phyloP scores from a whole-genome alignment of 108 stramenopile species.

The Pinguiococcus pyrenoidosus region DNA sequence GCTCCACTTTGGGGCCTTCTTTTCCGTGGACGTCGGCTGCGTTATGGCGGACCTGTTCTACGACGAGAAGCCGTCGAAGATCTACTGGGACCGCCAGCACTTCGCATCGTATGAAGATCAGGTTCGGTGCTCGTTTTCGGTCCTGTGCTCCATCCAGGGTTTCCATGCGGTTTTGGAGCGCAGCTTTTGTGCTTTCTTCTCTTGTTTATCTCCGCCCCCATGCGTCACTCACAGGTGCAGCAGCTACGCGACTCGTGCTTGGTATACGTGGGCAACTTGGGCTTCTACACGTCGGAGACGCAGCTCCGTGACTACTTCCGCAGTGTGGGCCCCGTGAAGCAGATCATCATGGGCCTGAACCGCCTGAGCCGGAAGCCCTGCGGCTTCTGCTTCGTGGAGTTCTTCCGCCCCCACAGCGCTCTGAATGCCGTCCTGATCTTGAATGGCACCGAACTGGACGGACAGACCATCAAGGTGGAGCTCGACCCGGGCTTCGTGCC shows the following conservation, averaged over 20 bases:
- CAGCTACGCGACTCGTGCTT: too few relatives aligned
- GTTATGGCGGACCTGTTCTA: not conserved
- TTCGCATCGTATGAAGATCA: conserved; percentile 7
- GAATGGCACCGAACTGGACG: conserved; percentile 73
- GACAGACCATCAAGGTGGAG: conserved; percentile 77
- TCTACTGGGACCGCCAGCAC: conserved; percentile 8
- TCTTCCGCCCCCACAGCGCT: conserved; percentile 22
- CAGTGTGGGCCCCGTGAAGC: conserved; percentile 61
- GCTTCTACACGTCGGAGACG: conserved; percentile 70
- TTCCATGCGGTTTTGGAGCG: too few relatives aligned
- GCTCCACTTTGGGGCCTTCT: too few relatives aligned
- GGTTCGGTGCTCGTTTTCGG: not conserved
- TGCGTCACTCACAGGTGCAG: too few relatives aligned
- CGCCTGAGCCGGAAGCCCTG: conserved; percentile 63
- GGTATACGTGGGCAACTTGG: conserved; percentile 86
- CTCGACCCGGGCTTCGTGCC: conserved; percentile 82
- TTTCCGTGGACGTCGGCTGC: too few relatives aligned
- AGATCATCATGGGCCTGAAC: conserved; percentile 83
- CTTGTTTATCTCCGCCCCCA: too few relatives aligned
- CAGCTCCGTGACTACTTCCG: conserved; percentile 67
- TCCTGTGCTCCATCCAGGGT: too few relatives aligned
- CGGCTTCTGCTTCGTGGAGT: conserved; percentile 91
- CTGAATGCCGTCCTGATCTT: conserved; percentile 52
- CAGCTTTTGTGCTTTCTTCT: too few relatives aligned
- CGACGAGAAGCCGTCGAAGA: not conserved